Evolutionary conservation across 139 green algal genomes (phyloP).

Genomic region (Gonium pectorale): DNA sequence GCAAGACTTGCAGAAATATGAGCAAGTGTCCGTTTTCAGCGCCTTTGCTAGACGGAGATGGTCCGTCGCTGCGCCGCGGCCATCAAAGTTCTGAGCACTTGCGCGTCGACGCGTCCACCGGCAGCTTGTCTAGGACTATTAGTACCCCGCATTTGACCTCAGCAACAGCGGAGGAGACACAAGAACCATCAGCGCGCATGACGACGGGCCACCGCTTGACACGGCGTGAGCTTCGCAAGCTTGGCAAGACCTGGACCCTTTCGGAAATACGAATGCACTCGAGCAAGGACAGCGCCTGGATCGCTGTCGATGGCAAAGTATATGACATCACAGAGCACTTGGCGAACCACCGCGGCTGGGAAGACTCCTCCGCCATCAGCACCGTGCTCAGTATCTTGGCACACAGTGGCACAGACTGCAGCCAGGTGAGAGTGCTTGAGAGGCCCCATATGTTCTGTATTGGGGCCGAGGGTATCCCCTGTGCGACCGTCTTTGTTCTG

Average conservation of each 20-base stretch:
- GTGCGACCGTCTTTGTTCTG: no score
- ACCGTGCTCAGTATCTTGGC: slow-evolving; percentile 55
- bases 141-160: no score
- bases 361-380: slow-evolving; percentile 15
- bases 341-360: slow-evolving; percentile 52
- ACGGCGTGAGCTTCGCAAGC: slow-evolving; percentile 15
- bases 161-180: no score
- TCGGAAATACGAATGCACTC: slow-evolving; percentile 41
- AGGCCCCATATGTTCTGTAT: background rate
- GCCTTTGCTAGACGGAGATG: no score
- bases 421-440: background rate
- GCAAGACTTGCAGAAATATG: no score
- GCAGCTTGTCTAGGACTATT: no score
- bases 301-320: slow-evolving; percentile 53
- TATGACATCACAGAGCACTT: slow-evolving; percentile 63
- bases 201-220: background rate
- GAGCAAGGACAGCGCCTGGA: slow-evolving; percentile 51
- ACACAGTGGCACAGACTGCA: slow-evolving; percentile 53
- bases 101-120: no score
- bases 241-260: slow-evolving; percentile 1
- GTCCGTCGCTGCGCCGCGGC: no score
- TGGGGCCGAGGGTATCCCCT: no score
- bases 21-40: no score
- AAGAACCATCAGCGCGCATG: no score
- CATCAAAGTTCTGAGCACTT: no score